phyloP scores from a whole-genome alignment of 768 basidiomycete species.

The Boletus pseudo-olivaceus region DNA sequence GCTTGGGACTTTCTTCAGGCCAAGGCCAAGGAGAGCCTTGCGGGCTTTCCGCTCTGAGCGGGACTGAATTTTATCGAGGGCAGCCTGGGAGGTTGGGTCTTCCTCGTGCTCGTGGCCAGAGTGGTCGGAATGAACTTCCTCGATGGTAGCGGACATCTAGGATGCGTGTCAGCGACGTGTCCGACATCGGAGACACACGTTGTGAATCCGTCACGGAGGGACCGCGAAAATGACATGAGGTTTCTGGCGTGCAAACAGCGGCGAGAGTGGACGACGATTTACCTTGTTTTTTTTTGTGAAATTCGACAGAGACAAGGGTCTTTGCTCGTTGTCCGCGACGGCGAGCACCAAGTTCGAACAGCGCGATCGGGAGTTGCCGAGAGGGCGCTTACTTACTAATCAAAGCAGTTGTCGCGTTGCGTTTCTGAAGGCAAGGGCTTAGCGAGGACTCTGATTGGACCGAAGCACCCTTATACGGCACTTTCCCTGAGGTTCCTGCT shows the following conservation, averaged over 20 bases:
- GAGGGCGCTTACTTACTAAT: neutral
- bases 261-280: neutral
- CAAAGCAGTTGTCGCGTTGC: no score
- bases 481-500: no score
- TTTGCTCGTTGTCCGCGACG: slow-evolving; percentile 35
- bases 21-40: slow-evolving; percentile 87
- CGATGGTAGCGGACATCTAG: slow-evolving; percentile 73
- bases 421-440: no score
- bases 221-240: neutral
- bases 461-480: no score
- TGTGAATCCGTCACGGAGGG: slow-evolving; percentile 29
- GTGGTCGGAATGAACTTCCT: slow-evolving; percentile 81
- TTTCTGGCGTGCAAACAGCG: neutral
- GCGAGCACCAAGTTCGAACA: slow-evolving; percentile 23
- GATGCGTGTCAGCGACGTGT: slow-evolving; percentile 23
- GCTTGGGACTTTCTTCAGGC: slow-evolving; percentile 86
- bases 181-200: slow-evolving; percentile 26
- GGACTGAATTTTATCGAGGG: slow-evolving; percentile 91
- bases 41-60: slow-evolving; percentile 93
- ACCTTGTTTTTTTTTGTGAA: slow-evolving; percentile 21
- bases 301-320: slow-evolving; percentile 12
- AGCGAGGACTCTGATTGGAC: no score
- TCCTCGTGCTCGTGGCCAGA: slow-evolving; percentile 73
- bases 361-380: slow-evolving; percentile 29
- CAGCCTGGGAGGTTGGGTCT: slow-evolving; percentile 79